phyloP scores from a whole-genome alignment of 305 asterid species.

The Salvia sclarea region DNA sequence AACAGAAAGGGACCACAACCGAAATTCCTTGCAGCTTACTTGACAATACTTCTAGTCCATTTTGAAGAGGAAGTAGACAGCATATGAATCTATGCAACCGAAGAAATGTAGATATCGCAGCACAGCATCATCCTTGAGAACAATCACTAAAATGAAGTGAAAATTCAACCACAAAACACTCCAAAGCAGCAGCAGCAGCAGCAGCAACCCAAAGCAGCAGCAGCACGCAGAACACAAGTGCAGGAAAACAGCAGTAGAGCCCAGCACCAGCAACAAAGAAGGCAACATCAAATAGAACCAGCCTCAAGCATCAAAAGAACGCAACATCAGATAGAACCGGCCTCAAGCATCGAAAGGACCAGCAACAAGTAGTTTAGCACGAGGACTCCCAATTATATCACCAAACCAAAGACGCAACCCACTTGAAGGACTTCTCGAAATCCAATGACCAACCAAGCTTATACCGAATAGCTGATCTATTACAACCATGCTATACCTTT shows the following conservation, averaged over 20 bases:
- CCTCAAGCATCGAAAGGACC: no score
- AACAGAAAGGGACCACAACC: neutral
- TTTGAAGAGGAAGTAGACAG: neutral
- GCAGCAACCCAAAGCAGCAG: neutral
- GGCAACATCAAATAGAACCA: no score
- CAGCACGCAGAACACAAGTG: neutral
- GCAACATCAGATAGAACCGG: no score
- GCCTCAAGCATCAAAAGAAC: no score
- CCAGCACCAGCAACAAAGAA: neutral
- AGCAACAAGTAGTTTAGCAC: neutral
- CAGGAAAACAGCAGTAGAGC: neutral
- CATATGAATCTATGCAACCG: neutral
- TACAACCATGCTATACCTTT: slow-evolving; percentile 17
- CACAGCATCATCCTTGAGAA: neutral
- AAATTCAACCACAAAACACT: neutral
- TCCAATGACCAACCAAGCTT: neutral
- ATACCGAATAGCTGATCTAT: slow-evolving; percentile 25
- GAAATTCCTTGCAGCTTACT: slow-evolving; percentile 12
- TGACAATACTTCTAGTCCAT: neutral
- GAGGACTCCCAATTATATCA: neutral
- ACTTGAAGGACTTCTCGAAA: neutral
- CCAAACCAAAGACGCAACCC: neutral
- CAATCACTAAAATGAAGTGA: neutral
- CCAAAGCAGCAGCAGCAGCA: no score
- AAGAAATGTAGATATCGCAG: neutral